These are phyloP conservation scores for Rubroshorea leprosula DNA, from an alignment of 345 rosid species.

Conservation along the genomic window DNA sequence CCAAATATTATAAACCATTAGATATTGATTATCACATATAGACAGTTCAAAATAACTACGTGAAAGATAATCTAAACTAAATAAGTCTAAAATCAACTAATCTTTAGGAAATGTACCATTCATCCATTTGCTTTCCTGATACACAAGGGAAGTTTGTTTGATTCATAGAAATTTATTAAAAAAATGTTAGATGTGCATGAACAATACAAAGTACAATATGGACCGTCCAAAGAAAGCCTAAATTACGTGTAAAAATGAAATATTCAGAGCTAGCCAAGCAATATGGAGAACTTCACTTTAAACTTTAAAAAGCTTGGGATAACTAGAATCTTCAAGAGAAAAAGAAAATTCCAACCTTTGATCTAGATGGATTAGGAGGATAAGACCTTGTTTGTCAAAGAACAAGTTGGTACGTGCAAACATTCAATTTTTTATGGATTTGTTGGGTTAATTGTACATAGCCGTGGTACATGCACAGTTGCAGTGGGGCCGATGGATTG, in stretches of 20 bases:
- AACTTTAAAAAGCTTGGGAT: not conserved
- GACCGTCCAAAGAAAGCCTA: not conserved
- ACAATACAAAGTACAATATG: not conserved
- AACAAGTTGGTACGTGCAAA: constrained; percentile 18
- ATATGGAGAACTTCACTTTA: not conserved
- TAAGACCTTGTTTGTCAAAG: not conserved
- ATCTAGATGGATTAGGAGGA: not conserved
- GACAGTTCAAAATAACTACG: too few relatives aligned
- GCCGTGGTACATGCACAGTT: constrained; percentile 3
- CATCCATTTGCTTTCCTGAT: not conserved
- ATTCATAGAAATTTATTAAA: not conserved
- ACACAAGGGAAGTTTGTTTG: not conserved
- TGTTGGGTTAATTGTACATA: constrained; percentile 16
- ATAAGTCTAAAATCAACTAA: not conserved
- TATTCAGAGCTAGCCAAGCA: not conserved
- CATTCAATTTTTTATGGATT: too few relatives aligned
- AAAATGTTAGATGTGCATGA: not conserved
- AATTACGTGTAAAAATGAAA: not conserved
- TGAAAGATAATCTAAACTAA: too few relatives aligned
- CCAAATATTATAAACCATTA: too few relatives aligned
- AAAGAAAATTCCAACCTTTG: not conserved
- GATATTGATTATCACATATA: too few relatives aligned
- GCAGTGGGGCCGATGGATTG: not conserved
- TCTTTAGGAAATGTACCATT: not conserved
- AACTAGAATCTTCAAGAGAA: not conserved